phyloP scores from a whole-genome alignment of 2,329 filamentous ascomycete species.

The Fusarium protoensiforme region DNA sequence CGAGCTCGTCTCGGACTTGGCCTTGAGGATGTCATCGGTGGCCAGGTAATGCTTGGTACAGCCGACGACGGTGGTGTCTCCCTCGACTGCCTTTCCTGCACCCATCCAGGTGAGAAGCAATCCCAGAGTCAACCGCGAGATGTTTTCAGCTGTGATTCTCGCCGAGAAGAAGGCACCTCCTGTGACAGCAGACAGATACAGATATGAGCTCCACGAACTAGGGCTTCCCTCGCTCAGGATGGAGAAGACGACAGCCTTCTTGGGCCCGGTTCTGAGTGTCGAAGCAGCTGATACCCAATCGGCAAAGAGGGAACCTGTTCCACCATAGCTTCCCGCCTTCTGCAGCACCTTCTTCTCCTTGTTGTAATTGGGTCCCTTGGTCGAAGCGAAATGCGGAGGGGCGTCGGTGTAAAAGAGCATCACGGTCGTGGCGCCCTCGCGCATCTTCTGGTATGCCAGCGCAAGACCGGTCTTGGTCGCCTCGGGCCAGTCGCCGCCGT shows the following conservation, averaged over 20 bases:
- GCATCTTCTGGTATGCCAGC: constrained; percentile 58
- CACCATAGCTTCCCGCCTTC: constrained; percentile 42
- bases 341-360: constrained; percentile 42
- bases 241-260: constrained; percentile 57
- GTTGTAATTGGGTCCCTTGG: constrained; percentile 42
- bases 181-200: constrained; percentile 55
- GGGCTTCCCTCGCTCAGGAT: constrained; percentile 46
- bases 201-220: constrained; percentile 48
- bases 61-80: constrained; percentile 10
- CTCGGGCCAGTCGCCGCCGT: constrained; percentile 58
- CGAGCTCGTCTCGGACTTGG: background rate
- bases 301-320: constrained; percentile 49
- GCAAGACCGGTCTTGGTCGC: constrained; percentile 62
- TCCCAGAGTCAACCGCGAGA: constrained; percentile 55
- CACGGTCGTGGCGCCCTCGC: constrained; percentile 59
- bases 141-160: constrained; percentile 37
- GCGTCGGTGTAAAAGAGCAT: constrained; percentile 61
- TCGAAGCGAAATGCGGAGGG: constrained; percentile 55
- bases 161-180: constrained; percentile 54
- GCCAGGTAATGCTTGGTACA: constrained; percentile 23
- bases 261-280: constrained; percentile 46
- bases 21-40: constrained; percentile 20
- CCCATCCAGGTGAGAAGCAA: constrained; percentile 39
- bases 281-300: constrained; percentile 57
- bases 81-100: constrained; percentile 18